Conservation (phyloP, 2,329 filamentous ascomycete genomes). For the Scedosporium boydii region DNA sequence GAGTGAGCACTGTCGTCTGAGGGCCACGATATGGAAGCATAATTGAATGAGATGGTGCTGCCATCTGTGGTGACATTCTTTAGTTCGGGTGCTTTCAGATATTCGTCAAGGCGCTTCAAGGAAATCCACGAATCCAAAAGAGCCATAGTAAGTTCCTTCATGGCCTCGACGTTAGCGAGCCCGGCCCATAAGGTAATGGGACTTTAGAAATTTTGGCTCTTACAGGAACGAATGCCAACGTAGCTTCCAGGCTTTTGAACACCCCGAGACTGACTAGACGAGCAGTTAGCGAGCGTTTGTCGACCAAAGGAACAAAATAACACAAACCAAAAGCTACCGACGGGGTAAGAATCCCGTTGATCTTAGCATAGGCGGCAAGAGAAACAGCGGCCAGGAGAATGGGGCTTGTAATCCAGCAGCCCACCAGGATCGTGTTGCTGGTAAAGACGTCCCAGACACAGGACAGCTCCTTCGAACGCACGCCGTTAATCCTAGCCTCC, state of each 20-base stretch:
- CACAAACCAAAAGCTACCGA: neutral
- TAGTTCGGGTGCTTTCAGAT: neutral
- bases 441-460: neutral
- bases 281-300: neutral
- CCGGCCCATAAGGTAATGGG: too few species aligned
- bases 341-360: neutral
- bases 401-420: neutral
- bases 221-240: too few species aligned
- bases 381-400: neutral
- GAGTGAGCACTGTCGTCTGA: neutral
- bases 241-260: neutral
- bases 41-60: neutral
- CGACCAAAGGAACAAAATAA: neutral
- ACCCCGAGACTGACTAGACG: neutral
- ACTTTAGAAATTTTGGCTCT: too few species aligned
- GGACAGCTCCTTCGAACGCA: neutral
- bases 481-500: slow-evolving; percentile 39
- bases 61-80: neutral
- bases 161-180: too few species aligned
- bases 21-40: neutral
- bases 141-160: too few species aligned
- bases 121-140: neutral
- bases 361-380: neutral
- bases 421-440: neutral
- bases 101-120: neutral